A percentile compares a stretch with the other conserved stretches of the same genome.
phyloP scores from a whole-genome alignment of 1,284 basidiomycete species.

The Volvariella volvacea region DNA sequence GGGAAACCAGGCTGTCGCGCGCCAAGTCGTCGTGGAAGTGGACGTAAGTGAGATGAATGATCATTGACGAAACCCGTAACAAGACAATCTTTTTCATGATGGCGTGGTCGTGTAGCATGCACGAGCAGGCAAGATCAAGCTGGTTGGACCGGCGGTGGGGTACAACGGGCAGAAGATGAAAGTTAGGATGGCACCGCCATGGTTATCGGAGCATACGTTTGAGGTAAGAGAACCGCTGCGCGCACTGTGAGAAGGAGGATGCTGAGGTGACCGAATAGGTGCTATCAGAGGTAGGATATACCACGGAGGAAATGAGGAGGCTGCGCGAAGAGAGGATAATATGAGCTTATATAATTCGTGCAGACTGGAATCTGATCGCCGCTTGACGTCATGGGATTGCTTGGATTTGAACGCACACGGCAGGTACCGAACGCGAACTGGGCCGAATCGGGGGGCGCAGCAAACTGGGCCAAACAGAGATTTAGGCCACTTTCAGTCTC shows the following conservation, averaged over 20 bases:
- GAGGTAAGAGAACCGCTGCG: constrained; percentile 53
- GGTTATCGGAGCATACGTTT: constrained; percentile 76
- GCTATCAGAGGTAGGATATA: constrained; percentile 66
- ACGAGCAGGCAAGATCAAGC: constrained; percentile 76
- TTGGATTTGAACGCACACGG: no score
- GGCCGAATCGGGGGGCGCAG: no score
- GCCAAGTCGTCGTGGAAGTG: constrained; percentile 39
- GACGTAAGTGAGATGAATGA: constrained; percentile 26
- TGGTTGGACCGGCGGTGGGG: constrained; percentile 80
- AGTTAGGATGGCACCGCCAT: constrained; percentile 73
- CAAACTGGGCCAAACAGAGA: no score
- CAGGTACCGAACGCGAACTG: constrained; percentile 9
- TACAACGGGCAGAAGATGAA: constrained; percentile 84
- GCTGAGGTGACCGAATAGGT: constrained; percentile 48
- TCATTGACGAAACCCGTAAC: constrained; percentile 4
- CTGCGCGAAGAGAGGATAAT: constrained; percentile 51
- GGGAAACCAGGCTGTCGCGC: constrained; percentile 33
- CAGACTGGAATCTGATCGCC: constrained; percentile 7
- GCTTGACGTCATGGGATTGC: constrained; percentile 6
- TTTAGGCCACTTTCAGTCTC: no score
- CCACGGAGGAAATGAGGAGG: constrained; percentile 41
- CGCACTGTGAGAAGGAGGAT: constrained; percentile 8
- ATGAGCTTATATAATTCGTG: constrained; percentile 20
- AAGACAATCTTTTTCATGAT: constrained; percentile 2
- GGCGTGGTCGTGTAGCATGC: constrained; percentile 45